Percentiles rank a stretch among this genome's conserved stretches.
phyloP scores from a whole-genome alignment of 768 basidiomycete species.

The Harrya chromipes region DNA sequence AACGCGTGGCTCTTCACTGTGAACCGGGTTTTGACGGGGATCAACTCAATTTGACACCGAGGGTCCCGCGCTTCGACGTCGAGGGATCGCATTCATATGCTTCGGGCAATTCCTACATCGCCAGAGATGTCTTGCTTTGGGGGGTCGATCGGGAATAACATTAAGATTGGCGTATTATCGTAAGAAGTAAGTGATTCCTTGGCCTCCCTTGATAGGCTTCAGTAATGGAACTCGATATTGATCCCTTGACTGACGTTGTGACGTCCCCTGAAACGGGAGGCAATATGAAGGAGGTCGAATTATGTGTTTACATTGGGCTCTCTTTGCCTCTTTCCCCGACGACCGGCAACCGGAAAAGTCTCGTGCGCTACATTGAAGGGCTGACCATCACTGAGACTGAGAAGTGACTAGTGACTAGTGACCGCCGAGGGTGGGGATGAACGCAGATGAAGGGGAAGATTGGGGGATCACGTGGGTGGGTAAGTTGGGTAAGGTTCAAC shows the following conservation, averaged over 20 bases:
- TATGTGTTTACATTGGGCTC: background rate
- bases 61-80: constrained; percentile 18
- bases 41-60: constrained; percentile 8
- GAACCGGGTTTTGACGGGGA: constrained; percentile 16
- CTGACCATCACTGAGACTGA: background rate
- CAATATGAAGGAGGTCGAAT: constrained; percentile 8
- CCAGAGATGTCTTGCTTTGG: constrained; percentile 20
- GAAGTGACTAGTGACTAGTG: too few species aligned
- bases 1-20: constrained; percentile 15
- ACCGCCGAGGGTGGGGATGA: background rate
- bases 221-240: constrained; percentile 10
- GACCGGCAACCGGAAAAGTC: background rate
- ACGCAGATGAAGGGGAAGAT: background rate
- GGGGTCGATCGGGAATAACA: constrained; percentile 12
- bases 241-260: constrained; percentile 9
- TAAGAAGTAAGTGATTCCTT: constrained; percentile 2
- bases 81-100: constrained; percentile 22
- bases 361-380: background rate
- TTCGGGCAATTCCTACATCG: constrained; percentile 13
- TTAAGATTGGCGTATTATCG: constrained; percentile 12
- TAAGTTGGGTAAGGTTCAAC: constrained; percentile 27
- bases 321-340: background rate
- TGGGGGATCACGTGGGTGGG: background rate
- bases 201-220: constrained; percentile 1
- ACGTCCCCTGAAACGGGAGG: constrained; percentile 1